These are phyloP conservation scores for Fusarium nanum DNA, from an alignment of 2,329 filamentous ascomycete genomes.

Conservation along the genomic window DNA sequence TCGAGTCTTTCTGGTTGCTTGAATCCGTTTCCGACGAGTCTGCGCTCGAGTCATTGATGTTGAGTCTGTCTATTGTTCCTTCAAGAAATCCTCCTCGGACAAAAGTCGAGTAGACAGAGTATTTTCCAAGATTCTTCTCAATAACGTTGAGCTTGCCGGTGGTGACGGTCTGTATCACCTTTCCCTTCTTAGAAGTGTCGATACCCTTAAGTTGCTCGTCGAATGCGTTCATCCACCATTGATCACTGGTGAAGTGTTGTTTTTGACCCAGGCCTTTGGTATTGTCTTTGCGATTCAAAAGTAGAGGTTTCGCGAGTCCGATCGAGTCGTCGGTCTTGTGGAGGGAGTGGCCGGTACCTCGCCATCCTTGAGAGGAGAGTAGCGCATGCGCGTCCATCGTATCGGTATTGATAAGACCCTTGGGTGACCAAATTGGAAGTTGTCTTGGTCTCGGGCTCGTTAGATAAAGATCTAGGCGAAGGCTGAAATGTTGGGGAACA, in stretches of 20 bases:
- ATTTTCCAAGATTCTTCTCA: slow-evolving; percentile 64
- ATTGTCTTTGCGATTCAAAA: slow-evolving; percentile 85
- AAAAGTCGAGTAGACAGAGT: slow-evolving; percentile 84
- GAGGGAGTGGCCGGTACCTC: slow-evolving; percentile 87
- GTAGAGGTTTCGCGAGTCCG: slow-evolving; percentile 84
- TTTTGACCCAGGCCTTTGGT: slow-evolving; percentile 85
- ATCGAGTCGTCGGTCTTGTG: slow-evolving; percentile 78
- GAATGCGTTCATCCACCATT: slow-evolving; percentile 98
- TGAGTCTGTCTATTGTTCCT: slow-evolving; percentile 69
- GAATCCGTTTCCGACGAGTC: slow-evolving; percentile 45
- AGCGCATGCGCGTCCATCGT: slow-evolving; percentile 86
- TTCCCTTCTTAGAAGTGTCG: slow-evolving; percentile 69
- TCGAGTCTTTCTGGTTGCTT: slow-evolving; percentile 49
- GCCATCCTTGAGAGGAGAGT: slow-evolving; percentile 89
- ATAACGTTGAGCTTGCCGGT: slow-evolving; percentile 67
- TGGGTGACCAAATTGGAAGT: background rate
- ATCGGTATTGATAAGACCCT: background rate
- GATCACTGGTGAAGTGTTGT: slow-evolving; percentile 75
- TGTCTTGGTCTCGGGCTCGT: background rate
- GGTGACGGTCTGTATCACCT: slow-evolving; percentile 66
- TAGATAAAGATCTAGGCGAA: slow-evolving; percentile 2
- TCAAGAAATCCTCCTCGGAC: slow-evolving; percentile 82
- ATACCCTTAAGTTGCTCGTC: slow-evolving; percentile 89
- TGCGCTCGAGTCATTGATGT: slow-evolving; percentile 45
- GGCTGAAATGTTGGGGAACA: slow-evolving; percentile 3